These are phyloP conservation scores for Magnolia changhungtana DNA, from an alignment of 164 flowering plant genomes.

Conservation along the genomic window DNA sequence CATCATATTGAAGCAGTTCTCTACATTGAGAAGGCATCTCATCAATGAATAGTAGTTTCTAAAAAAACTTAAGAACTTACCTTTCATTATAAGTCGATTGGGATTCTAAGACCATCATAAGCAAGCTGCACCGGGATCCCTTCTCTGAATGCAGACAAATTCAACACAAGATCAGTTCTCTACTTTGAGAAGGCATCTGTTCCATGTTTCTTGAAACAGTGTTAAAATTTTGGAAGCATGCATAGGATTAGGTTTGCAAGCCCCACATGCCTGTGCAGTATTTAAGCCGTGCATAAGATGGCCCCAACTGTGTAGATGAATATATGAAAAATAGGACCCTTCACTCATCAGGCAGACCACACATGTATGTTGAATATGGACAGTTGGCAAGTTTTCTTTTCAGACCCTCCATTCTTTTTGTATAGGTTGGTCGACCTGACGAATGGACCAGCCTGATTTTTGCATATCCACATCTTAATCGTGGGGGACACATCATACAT, in stretches of 20 bases:
- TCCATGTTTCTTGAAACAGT: background rate
- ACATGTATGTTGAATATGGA: too few relatives aligned
- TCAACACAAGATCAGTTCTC: conserved; percentile 8
- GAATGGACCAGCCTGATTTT: too few relatives aligned
- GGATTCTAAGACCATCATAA: conserved; percentile 75
- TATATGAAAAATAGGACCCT: too few relatives aligned
- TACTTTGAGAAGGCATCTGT: background rate
- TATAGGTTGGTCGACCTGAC: too few relatives aligned
- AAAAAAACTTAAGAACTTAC: conserved; percentile 15
- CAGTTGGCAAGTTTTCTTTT: too few relatives aligned
- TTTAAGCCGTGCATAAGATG: background rate
- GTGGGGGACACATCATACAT: too few relatives aligned
- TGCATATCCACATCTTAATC: too few relatives aligned
- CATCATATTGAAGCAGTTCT: too few relatives aligned
- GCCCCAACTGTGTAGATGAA: background rate
- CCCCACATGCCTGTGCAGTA: background rate
- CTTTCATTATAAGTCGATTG: conserved; percentile 54
- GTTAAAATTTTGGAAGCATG: background rate
- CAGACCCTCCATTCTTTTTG: too few relatives aligned
- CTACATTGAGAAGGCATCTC: background rate
- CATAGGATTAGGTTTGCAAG: background rate
- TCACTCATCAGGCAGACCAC: too few relatives aligned
- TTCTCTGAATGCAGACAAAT: conserved; percentile 50
- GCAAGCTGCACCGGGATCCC: conserved; percentile 94
- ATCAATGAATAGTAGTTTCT: background rate